phyloP scores from a whole-genome alignment of 2,329 filamentous ascomycete genomes.

The Cladophialophora bantiana region DNA sequence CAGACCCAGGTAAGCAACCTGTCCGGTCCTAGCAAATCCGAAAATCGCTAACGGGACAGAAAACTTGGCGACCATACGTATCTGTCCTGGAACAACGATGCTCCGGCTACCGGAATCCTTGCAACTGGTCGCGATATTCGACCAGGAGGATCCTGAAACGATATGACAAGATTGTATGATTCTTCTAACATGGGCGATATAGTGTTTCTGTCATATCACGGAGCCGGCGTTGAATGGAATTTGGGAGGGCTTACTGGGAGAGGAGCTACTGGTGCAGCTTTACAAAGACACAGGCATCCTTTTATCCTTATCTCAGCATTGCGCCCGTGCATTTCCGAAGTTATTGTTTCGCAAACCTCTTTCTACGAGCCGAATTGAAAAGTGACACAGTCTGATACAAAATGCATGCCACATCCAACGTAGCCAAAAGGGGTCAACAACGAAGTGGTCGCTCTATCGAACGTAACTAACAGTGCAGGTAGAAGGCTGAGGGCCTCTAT shows the following conservation, averaged over 20 bases:
- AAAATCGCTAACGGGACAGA: conserved; percentile 53
- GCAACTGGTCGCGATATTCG: conserved; percentile 64
- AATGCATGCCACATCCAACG: too few relatives aligned
- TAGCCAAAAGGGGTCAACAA: too few relatives aligned
- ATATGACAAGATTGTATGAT: conserved; percentile 27
- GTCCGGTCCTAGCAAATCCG: not conserved
- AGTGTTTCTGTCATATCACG: conserved; percentile 13
- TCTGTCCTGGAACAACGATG: conserved; percentile 88
- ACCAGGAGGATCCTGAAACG: conserved; percentile 41
- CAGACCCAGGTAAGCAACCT: conserved; percentile 74
- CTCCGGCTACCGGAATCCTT: conserved; percentile 59
- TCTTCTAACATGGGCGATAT: conserved; percentile 31
- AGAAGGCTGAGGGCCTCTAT: too few relatives aligned
- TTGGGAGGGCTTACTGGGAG: conserved; percentile 7
- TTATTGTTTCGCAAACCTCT: not conserved
- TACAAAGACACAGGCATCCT: not conserved
- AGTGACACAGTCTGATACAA: too few relatives aligned
- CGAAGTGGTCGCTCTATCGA: too few relatives aligned
- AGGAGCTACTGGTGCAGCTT: conserved; percentile 4
- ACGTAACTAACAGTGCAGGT: too few relatives aligned
- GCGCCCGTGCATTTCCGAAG: not conserved
- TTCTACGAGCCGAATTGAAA: not conserved
- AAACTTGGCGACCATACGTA: conserved; percentile 99
- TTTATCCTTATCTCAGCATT: not conserved
- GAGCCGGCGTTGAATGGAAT: conserved; percentile 32